Conservation (phyloP, 2,329 filamentous ascomycete genomes). For the Thermothelomyces thermophilus region DNA sequence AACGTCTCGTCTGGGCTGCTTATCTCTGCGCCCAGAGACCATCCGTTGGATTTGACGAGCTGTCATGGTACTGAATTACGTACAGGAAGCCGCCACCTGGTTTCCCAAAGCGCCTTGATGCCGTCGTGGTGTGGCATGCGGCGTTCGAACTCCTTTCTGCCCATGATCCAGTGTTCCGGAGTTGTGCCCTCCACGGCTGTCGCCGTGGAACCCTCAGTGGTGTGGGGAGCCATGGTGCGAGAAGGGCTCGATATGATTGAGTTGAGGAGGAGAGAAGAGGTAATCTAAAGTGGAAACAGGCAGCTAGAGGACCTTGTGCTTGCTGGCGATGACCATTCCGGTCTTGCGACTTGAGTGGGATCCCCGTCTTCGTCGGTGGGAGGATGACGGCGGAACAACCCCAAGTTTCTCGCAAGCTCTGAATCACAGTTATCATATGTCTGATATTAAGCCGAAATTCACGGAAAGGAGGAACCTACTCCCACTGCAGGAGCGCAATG, state of each 20-base stretch:
- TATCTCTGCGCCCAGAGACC: too few relatives aligned
- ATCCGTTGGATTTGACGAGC: background rate
- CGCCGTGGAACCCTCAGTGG: background rate
- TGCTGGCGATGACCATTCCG: constrained; percentile 28
- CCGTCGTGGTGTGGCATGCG: constrained; percentile 52
- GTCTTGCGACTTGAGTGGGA: constrained; percentile 23
- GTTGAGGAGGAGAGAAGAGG: background rate
- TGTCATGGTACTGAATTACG: constrained; percentile 23
- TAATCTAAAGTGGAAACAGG: background rate
- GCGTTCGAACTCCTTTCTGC: constrained; percentile 35
- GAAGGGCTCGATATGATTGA: background rate
- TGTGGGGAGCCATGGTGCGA: constrained; percentile 29
- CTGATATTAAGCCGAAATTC: background rate
- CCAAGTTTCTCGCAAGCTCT: constrained; percentile 22
- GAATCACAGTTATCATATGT: background rate
- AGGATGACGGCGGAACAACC: constrained; percentile 13
- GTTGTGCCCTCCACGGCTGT: constrained; percentile 2
- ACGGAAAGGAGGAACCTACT: constrained; percentile 32
- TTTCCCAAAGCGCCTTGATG: constrained; percentile 63
- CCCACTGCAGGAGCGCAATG: constrained; percentile 41
- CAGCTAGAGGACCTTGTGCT: constrained; percentile 26
- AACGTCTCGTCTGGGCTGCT: too few relatives aligned
- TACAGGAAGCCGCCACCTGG: constrained; percentile 66
- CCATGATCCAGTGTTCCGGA: constrained; percentile 37
- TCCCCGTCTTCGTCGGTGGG: constrained; percentile 21